These are phyloP conservation scores for Jaltomata sinuosa DNA, from an alignment of 257 asterid species.

Conservation along the genomic window DNA sequence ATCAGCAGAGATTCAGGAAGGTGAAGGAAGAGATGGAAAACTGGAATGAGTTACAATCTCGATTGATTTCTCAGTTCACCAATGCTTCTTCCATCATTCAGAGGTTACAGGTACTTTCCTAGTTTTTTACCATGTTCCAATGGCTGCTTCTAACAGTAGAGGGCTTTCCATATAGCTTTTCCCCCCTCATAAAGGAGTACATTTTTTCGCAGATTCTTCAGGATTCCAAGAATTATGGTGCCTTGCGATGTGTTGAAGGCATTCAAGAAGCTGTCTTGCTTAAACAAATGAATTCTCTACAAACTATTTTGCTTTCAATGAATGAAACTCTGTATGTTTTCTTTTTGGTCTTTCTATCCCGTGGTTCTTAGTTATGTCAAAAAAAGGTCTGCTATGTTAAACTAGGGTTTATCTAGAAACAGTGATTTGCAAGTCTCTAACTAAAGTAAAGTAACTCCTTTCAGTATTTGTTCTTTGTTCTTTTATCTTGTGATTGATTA, in stretches of 20 bases:
- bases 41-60: constrained; percentile 71
- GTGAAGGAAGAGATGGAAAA: constrained; percentile 49
- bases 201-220: constrained; percentile 31
- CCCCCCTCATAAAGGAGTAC: neutral
- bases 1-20: constrained; percentile 56
- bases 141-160: no score
- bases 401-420: neutral
- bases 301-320: constrained; percentile 33
- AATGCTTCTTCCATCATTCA: constrained; percentile 61
- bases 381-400: neutral
- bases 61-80: constrained; percentile 46
- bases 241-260: constrained; percentile 46
- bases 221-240: constrained; percentile 41
- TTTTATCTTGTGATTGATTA: neutral
- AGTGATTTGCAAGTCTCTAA: neutral
- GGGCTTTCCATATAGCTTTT: no score
- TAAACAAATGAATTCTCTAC: constrained; percentile 72
- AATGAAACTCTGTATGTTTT: constrained; percentile 36
- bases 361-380: neutral
- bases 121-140: neutral
- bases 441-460: neutral
- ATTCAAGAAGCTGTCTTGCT: constrained; percentile 42
- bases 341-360: neutral
- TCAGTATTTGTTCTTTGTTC: neutral
- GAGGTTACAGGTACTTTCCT: constrained; percentile 53